phyloP scores from a whole-genome alignment of 768 basidiomycete species.

The Hemileccinum rubropunctum region DNA sequence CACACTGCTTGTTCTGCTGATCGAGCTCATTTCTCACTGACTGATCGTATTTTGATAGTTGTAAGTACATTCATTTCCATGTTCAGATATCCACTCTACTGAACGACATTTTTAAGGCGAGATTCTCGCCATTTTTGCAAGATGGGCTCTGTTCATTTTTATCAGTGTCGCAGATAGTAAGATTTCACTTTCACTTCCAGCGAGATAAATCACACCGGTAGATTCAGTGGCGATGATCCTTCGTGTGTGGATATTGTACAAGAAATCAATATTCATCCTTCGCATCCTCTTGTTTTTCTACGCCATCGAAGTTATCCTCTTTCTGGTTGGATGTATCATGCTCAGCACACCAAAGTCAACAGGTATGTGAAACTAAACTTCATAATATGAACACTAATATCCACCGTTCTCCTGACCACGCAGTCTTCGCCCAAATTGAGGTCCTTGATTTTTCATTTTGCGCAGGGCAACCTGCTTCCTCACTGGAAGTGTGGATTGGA shows the following conservation, averaged over 20 bases:
- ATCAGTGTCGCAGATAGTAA: not conserved
- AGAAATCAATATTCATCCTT: no score
- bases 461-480: no score
- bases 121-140: not conserved
- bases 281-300: fast-evolving
- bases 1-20: fast-evolving
- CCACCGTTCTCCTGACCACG: no score
- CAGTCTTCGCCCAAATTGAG: no score
- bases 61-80: not conserved
- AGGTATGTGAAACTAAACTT: no score
- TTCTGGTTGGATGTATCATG: no score
- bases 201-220: not conserved
- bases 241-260: not conserved
- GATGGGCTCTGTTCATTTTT: not conserved
- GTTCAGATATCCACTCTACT: not conserved
- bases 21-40: not conserved
- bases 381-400: no score
- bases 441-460: no score
- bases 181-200: no score
- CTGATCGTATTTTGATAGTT: not conserved
- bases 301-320: not conserved
- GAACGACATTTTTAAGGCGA: not conserved
- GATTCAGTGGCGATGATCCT: not conserved
- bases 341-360: no score
- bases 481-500: no score